Evolutionary conservation across 495 filamentous ascomycete species (phyloP).

Genomic region (Aspergillus avenaceus): DNA sequence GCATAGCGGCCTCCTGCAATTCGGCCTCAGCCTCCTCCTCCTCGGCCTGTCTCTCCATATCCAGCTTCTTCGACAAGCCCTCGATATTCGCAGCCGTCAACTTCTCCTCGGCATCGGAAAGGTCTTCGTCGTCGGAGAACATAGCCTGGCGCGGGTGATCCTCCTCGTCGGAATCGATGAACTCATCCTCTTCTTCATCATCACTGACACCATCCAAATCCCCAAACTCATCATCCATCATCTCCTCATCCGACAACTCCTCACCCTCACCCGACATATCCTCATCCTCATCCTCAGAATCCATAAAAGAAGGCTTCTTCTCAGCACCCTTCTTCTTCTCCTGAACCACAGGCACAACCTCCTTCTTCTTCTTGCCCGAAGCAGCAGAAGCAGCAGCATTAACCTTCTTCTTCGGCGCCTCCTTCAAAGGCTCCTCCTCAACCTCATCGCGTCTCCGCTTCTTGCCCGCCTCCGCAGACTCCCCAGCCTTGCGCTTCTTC

Average conservation of each 20-base stretch:
- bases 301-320: conserved; percentile 41
- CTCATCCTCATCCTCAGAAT: conserved; percentile 30
- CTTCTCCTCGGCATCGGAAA: conserved; percentile 82
- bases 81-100: conserved; percentile 95
- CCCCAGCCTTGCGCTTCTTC: conserved; percentile 71
- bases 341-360: conserved; percentile 5
- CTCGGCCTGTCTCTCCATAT: conserved; percentile 62
- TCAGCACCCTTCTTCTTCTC: conserved; percentile 26
- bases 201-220: conserved; percentile 51
- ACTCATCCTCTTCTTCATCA: conserved; percentile 57
- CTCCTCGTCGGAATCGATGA: conserved; percentile 73
- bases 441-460: conserved; percentile 59
- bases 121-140: conserved; percentile 94
- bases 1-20: conserved; percentile 80
- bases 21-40: conserved; percentile 62
- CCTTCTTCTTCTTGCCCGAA: conserved; percentile 1
- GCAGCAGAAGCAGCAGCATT: neutral
- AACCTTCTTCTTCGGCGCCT: conserved; percentile 30
- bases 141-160: conserved; percentile 53
- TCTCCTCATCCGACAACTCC: neutral
- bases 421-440: conserved; percentile 34
- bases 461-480: conserved; percentile 55
- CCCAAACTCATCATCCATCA: conserved; percentile 44
- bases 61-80: conserved; percentile 78
- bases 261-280: neutral